Percentiles rank a stretch among this genome's conserved stretches.
phyloP scores from a whole-genome alignment of 768 basidiomycete genomes.

The Amanita pseudoporphyria region DNA sequence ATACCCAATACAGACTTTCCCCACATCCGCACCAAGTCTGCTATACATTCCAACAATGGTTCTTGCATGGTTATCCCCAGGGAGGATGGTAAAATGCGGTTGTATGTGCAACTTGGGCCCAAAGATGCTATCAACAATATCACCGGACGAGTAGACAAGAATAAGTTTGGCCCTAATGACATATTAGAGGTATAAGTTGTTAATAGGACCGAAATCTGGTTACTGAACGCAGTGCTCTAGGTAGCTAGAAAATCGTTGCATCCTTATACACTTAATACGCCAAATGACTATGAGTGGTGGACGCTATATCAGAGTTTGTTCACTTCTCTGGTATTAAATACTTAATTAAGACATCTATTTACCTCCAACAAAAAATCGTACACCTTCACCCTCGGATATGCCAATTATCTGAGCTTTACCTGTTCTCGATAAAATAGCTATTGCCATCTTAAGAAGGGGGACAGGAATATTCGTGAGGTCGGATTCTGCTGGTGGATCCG shows the following conservation, averaged over 20 bases:
- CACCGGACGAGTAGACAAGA: conserved; percentile 46
- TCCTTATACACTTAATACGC: not conserved
- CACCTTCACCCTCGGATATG: no score
- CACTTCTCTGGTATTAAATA: no score
- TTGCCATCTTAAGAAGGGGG: no score
- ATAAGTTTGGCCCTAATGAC: conserved; percentile 35
- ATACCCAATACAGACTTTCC: conserved; percentile 66
- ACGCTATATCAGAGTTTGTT: not conserved
- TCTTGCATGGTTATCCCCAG: conserved; percentile 71
- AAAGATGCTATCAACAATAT: conserved; percentile 31
- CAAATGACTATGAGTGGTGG: not conserved
- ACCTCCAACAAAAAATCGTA: no score
- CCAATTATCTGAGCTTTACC: no score
- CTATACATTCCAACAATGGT: conserved; percentile 60
- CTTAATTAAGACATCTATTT: no score
- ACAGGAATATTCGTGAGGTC: no score
- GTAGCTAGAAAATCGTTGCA: not conserved
- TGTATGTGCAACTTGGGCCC: conserved; percentile 62
- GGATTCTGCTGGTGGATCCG: no score
- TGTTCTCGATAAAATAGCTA: no score
- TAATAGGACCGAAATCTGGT: not conserved
- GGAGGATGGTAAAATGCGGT: conserved; percentile 53
- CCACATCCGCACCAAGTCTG: conserved; percentile 56
- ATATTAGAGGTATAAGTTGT: conserved; percentile 38
- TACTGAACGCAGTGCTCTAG: not conserved